Percentiles rank a stretch among this genome's conserved stretches.
These are phyloP conservation scores for Cryphonectria carpinicola DNA, from an alignment of 2,329 filamentous ascomycete genomes.

Conservation along the genomic window DNA sequence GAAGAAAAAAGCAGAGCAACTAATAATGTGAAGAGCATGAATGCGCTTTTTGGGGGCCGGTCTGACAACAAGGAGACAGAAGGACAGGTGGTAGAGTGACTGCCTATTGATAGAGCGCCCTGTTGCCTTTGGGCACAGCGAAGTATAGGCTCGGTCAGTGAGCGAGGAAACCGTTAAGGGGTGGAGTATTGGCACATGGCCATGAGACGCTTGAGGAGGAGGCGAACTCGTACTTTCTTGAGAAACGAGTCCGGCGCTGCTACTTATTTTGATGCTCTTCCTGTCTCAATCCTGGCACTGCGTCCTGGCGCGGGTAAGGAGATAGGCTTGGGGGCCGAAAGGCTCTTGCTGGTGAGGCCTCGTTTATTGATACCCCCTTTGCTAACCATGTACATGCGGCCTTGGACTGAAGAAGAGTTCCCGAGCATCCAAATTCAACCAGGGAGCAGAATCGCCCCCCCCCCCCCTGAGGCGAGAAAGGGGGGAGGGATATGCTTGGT, in stretches of 20 bases:
- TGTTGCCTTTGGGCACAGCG: neutral
- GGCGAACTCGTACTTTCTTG: neutral
- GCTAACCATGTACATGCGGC: neutral
- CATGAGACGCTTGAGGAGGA: neutral
- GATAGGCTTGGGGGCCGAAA: neutral
- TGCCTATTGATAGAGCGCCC: neutral
- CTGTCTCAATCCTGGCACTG: conserved; percentile 4
- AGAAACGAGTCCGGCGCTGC: neutral
- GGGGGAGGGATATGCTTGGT: too few relatives aligned
- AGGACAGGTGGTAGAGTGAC: neutral
- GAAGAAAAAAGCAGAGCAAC: neutral
- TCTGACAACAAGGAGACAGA: neutral
- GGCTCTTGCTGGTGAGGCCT: neutral
- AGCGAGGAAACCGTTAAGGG: neutral
- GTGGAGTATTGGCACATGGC: neutral
- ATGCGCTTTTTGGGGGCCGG: neutral
- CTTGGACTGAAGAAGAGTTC: neutral
- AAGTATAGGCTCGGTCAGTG: neutral
- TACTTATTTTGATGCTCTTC: neutral
- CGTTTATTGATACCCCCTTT: neutral
- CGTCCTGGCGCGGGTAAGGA: neutral
- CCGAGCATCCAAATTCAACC: neutral
- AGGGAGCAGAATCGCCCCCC: neutral
- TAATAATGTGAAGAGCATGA: neutral
- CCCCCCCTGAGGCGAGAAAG: too few relatives aligned